These are phyloP conservation scores for Aquilaria sinensis DNA, from an alignment of 345 rosid genomes.

Conservation along the genomic window DNA sequence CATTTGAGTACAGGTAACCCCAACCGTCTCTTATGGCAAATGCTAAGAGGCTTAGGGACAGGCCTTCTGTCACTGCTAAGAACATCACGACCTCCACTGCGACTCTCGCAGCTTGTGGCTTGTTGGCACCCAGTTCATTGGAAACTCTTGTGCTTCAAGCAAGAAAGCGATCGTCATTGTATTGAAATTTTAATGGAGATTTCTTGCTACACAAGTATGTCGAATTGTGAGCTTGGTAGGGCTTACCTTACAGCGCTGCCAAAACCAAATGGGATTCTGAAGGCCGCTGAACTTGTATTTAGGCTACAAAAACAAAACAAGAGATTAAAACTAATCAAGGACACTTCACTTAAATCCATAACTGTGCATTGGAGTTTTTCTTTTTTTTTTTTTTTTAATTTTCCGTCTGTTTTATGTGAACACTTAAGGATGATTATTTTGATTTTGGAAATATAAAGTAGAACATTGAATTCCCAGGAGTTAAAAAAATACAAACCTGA, in stretches of 20 bases:
- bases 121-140: conserved; percentile 31
- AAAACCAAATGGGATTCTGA: conserved; percentile 30
- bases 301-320: conserved; percentile 17
- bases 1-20: conserved; percentile 24
- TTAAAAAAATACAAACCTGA: conserved; percentile 20
- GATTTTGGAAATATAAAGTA: not conserved
- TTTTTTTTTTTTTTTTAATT: no score
- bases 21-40: conserved; percentile 9
- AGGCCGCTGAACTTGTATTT: conserved; percentile 22
- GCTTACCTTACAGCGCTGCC: conserved; percentile 30
- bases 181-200: not conserved
- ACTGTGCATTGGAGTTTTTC: no score
- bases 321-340: not conserved
- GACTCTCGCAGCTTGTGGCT: conserved; percentile 14
- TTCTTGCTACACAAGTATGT: no score
- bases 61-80: conserved; percentile 20
- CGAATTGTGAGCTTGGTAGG: not conserved
- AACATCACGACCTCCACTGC: conserved; percentile 17
- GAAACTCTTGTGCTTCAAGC: conserved; percentile 30
- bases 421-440: not conserved
- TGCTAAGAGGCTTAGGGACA: conserved; percentile 12
- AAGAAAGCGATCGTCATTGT: not conserved
- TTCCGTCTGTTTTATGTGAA: not conserved
- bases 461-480: not conserved
- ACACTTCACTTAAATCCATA: no score